Evolutionary conservation across 352 stramenopile species (phyloP).

Genomic region (Phytophthora tubulina): DNA sequence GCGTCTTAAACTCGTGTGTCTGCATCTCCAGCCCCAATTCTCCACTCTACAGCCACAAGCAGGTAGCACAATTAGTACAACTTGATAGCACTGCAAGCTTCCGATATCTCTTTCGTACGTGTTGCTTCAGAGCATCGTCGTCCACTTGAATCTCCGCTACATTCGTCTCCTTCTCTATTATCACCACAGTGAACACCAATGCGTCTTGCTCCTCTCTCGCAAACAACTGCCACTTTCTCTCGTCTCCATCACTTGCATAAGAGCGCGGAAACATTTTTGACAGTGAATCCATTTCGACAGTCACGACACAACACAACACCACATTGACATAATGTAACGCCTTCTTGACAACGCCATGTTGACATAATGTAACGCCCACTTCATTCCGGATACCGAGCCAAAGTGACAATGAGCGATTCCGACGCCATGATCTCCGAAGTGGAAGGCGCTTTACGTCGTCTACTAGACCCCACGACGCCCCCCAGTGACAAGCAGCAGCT

Average conservation of each 20-base stretch:
- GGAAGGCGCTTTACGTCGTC: conserved; percentile 59
- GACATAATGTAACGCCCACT: no score
- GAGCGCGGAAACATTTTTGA: conserved; percentile 37
- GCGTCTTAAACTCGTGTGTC: conserved; percentile 35
- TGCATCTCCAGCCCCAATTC: conserved; percentile 69
- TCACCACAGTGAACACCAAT: conserved; percentile 53
- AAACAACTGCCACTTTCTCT: conserved; percentile 58
- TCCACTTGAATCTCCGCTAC: conserved; percentile 55
- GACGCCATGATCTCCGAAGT: conserved; percentile 65
- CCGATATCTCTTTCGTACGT: conserved; percentile 31
- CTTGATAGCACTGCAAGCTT: not conserved
- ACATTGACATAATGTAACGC: not conserved
- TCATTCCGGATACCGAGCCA: not conserved
- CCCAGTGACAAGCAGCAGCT: conserved; percentile 57
- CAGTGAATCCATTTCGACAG: conserved; percentile 9
- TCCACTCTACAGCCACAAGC: conserved; percentile 46
- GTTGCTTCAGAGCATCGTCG: conserved; percentile 37
- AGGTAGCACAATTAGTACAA: not conserved
- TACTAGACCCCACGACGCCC: conserved; percentile 71
- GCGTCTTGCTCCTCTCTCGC: conserved; percentile 26
- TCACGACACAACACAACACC: not conserved
- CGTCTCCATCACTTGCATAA: conserved; percentile 42
- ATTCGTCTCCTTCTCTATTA: conserved; percentile 6
- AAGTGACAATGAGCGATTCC: conserved; percentile 29
- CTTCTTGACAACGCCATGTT: no score